Evolutionary conservation across 2,329 filamentous ascomycete species (phyloP), one percentile per base, ranked within the genome.

Genomic region (Pyricularia sp.): DNA sequence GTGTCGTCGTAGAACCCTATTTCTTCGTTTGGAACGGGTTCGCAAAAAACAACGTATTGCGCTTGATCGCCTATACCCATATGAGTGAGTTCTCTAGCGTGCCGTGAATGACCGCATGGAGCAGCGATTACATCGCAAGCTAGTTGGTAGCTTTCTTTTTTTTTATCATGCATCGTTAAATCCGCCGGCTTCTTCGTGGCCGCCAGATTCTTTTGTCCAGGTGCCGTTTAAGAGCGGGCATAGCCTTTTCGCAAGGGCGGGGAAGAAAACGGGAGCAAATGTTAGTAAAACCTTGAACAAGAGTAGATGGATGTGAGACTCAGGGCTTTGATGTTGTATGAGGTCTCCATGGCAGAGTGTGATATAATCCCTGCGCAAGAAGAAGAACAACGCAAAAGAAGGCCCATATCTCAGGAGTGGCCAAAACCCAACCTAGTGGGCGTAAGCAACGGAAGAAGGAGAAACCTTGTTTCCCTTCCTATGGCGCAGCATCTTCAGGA

Each of bases 141-240:
- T 7, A 19, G 16, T 19, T 49, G 26, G 26, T 26, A 2, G 26
- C 19, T n/a, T 26, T 13, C 24, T 26, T 57, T 57, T 57, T 26
- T 57, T 57, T 57, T 13, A 57, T 57, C 53, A 57, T 28, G 53
- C 53, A 57, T 64, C 62, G 30, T 55, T 55, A 31, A 64, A 64
- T 9, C 62, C 62, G 5, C 62, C 62, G 22, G 62, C 62, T 33
- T 64, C 62, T 53, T 64, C 62, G 62, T 53, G 40, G n/a, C 62
- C 62, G 31, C 49, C 53, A 9, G 30, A 12, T 31, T 59, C 53
- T 22, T 64, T 55, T 12, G 44, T 88, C 79, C 89, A 89, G 35
- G 89, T 90, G 64, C 91, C 91, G 73, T 96, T 96, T 67, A 96
- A 87, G 74, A 94, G 81, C 62, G 91, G 91, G 74, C 91, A 96